phyloP scores from a whole-genome alignment of 768 basidiomycete genomes.

The Lentinula edodes region DNA sequence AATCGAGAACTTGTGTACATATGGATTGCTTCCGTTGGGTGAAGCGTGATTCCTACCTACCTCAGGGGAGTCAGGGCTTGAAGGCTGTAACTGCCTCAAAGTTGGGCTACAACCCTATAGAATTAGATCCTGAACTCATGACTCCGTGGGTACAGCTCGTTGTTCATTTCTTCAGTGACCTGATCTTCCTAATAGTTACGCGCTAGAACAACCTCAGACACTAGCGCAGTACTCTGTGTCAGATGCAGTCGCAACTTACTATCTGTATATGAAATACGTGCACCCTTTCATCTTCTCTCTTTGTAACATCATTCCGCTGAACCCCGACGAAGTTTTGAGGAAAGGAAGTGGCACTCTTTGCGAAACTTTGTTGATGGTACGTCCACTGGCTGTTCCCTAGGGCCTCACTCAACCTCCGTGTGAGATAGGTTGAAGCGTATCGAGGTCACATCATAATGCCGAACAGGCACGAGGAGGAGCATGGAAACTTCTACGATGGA shows the following conservation, averaged over 20 bases:
- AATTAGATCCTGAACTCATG: conserved; percentile 98
- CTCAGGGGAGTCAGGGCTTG: conserved; percentile 96
- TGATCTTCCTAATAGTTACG: conserved; percentile 56
- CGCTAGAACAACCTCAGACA: conserved; percentile 89
- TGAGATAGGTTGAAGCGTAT: conserved; percentile 86
- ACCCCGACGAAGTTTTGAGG: conserved; percentile 92
- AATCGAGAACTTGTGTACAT: conserved; percentile 86
- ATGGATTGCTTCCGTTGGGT: conserved; percentile 99
- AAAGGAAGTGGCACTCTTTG: conserved; percentile 97
- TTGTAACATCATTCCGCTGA: conserved; percentile 97
- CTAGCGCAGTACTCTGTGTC: conserved; percentile 98
- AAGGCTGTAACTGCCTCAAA: conserved; percentile 97
- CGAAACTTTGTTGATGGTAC: conserved; percentile 95
- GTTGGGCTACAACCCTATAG: conserved; percentile 93
- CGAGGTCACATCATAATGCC: conserved; percentile 94
- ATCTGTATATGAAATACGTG: conserved; percentile 99
- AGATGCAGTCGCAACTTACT: conserved; percentile 99
- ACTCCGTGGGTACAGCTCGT: conserved; percentile 74
- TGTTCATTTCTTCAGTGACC: background rate
- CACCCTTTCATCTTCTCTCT: conserved; percentile 99
- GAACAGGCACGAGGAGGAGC: conserved; percentile 90
- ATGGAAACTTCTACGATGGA: conserved; percentile 91
- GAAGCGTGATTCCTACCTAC: conserved; percentile 96
- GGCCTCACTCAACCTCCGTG: conserved; percentile 3
- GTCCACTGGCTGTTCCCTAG: conserved; percentile 14